Evolutionary conservation across 345 rosid species (phyloP), one percentile per base, ranked within the genome.

Genomic region (Euphorbia pulcherrima): DNA sequence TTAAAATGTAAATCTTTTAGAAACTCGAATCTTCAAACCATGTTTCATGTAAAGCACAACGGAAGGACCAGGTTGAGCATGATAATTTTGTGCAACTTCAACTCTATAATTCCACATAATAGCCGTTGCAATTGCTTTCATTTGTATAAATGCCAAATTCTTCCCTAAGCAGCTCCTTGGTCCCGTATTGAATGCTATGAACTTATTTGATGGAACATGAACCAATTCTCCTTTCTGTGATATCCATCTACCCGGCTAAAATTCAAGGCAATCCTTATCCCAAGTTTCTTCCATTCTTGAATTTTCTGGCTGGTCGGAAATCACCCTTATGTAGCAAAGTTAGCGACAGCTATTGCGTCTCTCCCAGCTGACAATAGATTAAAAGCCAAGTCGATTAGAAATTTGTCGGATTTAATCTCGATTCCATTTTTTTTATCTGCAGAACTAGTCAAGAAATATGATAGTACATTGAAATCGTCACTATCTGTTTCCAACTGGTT

Each of bases 281-380:
- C 75, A 72, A 30, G 57, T 57, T 16, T 56, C 55, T 39, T 64
- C 47, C 75, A 64, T 71, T 30, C 75, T 64, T 33, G 24, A 4
- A 72, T 55, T 0, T 20, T 8, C 8, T 72, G 75, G 2, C 75
- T 70, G 12, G 60, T 62, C 0, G 75, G 75, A 20, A 72, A n/a
- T 28, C 26, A 23, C 65, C 75, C 11, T 33, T 13, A n/a, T 23
- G 40, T 16, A 65, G 17, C 0, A 70, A 30, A 1, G 21, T 46
- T 26, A 8, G 63, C 69, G n/a, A 77, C 35, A 35, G 67, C 68
- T 62, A 78, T 12, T 0, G 85, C 62, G 54, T 79, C 82, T 53
- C 77, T 79, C 13, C 82, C 85, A 12, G 81, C 85, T 26, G n/a
- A n/a, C 37, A 81, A 0, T 10, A 81, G 69, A 30, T 37, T 77